A percentile compares a stretch with the other conserved stretches of the same genome.
phyloP scores from a whole-genome alignment of 2,329 filamentous ascomycete genomes.

The Bertia moriformis region DNA sequence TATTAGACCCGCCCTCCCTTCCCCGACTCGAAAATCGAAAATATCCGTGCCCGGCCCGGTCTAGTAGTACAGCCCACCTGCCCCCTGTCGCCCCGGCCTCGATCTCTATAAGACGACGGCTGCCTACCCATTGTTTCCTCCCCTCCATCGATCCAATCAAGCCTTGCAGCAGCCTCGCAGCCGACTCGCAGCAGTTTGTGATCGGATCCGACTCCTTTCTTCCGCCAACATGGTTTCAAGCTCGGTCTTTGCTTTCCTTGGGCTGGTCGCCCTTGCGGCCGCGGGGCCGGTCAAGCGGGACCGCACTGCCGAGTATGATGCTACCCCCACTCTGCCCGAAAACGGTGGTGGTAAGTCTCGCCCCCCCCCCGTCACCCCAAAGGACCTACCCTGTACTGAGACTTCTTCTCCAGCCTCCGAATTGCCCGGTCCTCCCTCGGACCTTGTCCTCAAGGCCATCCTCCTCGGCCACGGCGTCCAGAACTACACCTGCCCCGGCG shows the following conservation, averaged over 20 bases:
- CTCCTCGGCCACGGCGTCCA: slow-evolving; percentile 51
- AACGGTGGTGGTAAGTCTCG: background rate
- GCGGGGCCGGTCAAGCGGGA: background rate
- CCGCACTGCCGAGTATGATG: background rate
- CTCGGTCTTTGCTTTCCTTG: background rate
- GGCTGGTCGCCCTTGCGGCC: background rate
- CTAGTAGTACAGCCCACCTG: no score
- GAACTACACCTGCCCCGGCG: slow-evolving; percentile 46
- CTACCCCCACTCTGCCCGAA: background rate
- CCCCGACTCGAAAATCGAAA: no score
- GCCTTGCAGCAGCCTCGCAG: no score
- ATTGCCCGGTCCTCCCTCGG: slow-evolving; percentile 24
- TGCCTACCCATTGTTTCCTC: no score
- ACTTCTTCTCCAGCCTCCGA: slow-evolving; percentile 16
- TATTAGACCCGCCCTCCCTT: no score
- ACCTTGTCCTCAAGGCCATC: slow-evolving; percentile 33
- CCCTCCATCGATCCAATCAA: no score
- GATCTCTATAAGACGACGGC: no score
- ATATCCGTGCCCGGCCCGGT: no score
- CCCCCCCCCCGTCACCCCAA: background rate
- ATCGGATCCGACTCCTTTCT: no score
- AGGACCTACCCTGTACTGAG: background rate
- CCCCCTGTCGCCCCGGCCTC: no score
- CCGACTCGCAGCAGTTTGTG: no score
- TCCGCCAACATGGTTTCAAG: background rate